Evolutionary conservation across 305 asterid genomes (phyloP), one percentile per base, ranked within the genome.

Genomic region (Fraxinus ornus): DNA sequence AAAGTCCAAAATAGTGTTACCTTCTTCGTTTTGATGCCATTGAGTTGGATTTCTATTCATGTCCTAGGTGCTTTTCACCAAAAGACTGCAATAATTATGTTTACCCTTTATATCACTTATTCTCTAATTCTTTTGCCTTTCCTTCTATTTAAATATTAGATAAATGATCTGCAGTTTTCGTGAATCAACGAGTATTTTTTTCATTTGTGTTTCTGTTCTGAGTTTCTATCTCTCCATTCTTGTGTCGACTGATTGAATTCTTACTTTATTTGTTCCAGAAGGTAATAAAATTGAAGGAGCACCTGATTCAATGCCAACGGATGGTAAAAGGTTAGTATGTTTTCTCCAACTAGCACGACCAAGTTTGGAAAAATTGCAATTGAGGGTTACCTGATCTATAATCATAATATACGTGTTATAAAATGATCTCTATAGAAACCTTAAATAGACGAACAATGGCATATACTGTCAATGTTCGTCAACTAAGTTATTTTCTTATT

Each of bases 251-350:
- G 19, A 66, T 35, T 28, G 75, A 68, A 68, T 68, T 68, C 21
- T 68, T 3, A 68, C 36, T 68, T 68, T 22, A 21, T 22, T 60
- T 60, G 32, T 62, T 44, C 62, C 24, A 37, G 41, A 22, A 93
- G 97, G 92, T 72, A 89, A 87, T 57, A 79, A 85, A 85, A 75
- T 68, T 24, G 82, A 87, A 37, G 90, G 79, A 86, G 90, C 89
- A 33, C 82, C 91, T 9, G 89, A 86, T 80, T 77, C 88, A 12
- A 75, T 76, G 47, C 76, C 87, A 12, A 72, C 78, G 55, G 74
- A 84, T 73, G 82, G 39, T 68, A 41, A 17, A 7, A 90, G 97
- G 92, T 86, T 77, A 77, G 84, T 77, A 73, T 79, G 83, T 57
- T 64, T 62, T 75, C 76, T 77, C 76, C 73, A 39, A 22, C 17